These are phyloP conservation scores for Metschnikowia corniflorae DNA, from an alignment of 805 yeast species.

Conservation along the genomic window DNA sequence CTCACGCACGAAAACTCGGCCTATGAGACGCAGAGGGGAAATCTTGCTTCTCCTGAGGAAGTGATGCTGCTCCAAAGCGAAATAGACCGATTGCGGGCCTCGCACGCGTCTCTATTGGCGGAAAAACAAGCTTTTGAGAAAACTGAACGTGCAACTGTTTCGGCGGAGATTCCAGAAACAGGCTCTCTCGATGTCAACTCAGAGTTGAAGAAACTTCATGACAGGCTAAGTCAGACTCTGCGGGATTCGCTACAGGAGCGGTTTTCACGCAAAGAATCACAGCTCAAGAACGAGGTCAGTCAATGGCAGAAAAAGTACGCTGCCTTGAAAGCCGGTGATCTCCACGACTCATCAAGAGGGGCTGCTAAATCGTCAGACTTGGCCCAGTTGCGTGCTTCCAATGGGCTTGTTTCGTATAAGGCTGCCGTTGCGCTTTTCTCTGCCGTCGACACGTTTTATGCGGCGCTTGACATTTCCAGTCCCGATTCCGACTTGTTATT, in stretches of 20 bases:
- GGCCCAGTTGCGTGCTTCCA: constrained; percentile 25
- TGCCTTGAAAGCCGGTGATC: constrained; percentile 39
- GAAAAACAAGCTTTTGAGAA: constrained; percentile 38
- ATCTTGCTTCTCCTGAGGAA: constrained; percentile 7
- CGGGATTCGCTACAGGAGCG: constrained; percentile 9
- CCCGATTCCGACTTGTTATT: constrained; percentile 42
- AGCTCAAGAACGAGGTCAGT: constrained; percentile 29
- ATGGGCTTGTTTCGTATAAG: constrained; percentile 47
- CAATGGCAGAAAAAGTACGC: constrained; percentile 53
- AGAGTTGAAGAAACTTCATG: constrained; percentile 24
- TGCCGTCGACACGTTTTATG: constrained; percentile 44
- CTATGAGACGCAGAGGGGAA: constrained; percentile 1
- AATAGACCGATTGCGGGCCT: constrained; percentile 26
- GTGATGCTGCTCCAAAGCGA: constrained; percentile 16
- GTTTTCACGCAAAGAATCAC: constrained; percentile 11
- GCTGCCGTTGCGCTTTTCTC: constrained; percentile 46
- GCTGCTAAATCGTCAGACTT: constrained; percentile 24
- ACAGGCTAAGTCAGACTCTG: constrained; percentile 28
- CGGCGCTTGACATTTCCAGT: constrained; percentile 26
- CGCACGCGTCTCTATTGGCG: constrained; percentile 33
- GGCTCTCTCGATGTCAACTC: constrained; percentile 12
- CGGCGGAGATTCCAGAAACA: not conserved
- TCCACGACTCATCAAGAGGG: constrained; percentile 20
- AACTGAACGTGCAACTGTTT: constrained; percentile 1
- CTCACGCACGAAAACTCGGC: constrained; percentile 8